Evolutionary conservation across 2,329 filamentous ascomycete genomes (phyloP).

Genomic region (Neoscytalidium dimidiatum): DNA sequence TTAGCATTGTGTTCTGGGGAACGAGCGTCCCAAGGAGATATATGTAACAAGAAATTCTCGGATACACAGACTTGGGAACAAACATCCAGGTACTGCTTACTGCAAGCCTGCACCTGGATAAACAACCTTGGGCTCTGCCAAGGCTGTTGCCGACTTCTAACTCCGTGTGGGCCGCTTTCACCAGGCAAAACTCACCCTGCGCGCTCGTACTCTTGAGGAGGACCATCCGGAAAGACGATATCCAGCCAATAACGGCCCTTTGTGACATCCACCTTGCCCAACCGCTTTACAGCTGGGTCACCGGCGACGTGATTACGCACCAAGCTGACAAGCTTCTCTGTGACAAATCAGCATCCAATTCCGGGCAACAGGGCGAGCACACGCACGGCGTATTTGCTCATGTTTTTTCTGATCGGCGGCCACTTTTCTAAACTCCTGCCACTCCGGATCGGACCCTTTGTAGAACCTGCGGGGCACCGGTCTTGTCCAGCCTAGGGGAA

Average conservation of each 20-base stretch:
- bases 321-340: constrained; percentile 39
- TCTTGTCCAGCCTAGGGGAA: constrained; percentile 51
- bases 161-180: too few species aligned
- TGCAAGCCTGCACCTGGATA: not conserved
- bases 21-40: not conserved
- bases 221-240: constrained; percentile 49
- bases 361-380: not conserved
- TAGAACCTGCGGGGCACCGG: constrained; percentile 46
- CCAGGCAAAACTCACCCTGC: constrained; percentile 36
- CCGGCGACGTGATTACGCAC: constrained; percentile 29
- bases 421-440: constrained; percentile 52
- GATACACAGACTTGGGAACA: not conserved
- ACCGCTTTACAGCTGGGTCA: constrained; percentile 16
- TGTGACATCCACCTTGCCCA: constrained; percentile 43
- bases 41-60: not conserved
- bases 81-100: too few species aligned
- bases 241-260: constrained; percentile 51
- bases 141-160: too few species aligned
- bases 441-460: constrained; percentile 55
- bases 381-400: constrained; percentile 22
- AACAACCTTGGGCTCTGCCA: not conserved
- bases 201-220: constrained; percentile 51
- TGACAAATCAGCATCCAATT: constrained; percentile 17
- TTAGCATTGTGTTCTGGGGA: constrained; percentile 31
- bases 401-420: constrained; percentile 44